phyloP scores from a whole-genome alignment of 352 stramenopile species.

The Globisporangium heterothallicum region DNA sequence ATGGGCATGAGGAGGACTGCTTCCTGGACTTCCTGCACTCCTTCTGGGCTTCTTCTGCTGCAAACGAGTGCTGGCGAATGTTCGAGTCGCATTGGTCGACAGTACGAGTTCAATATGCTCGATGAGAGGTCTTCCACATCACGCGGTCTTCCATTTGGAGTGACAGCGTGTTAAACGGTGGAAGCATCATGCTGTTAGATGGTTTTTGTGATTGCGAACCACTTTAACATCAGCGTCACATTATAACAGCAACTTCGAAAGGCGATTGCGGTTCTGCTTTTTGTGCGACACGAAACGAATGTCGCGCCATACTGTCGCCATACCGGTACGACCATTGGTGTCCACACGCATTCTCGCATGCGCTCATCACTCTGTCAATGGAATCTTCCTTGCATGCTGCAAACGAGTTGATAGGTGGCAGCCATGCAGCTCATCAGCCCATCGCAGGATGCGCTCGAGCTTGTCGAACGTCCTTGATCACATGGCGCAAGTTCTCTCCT shows the following conservation, averaged over 20 bases:
- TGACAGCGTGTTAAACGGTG: neutral
- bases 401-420: too few species aligned
- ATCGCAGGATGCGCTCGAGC: too few species aligned
- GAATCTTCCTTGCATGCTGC: neutral
- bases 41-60: neutral
- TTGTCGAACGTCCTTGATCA: too few species aligned
- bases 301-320: too few species aligned
- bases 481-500: too few species aligned
- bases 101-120: neutral
- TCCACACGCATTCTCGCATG: too few species aligned
- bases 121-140: neutral
- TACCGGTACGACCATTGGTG: too few species aligned
- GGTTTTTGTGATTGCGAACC: neutral
- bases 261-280: too few species aligned
- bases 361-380: neutral
- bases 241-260: too few species aligned
- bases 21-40: too few species aligned
- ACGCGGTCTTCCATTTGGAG: neutral
- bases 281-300: too few species aligned
- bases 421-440: too few species aligned
- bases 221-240: slow-evolving; percentile 6
- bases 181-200: neutral
- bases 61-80: neutral
- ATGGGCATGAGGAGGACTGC: slow-evolving; percentile 5
- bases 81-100: neutral